These are phyloP conservation scores for Turritis glabra DNA, from an alignment of 345 rosid genomes.

Conservation along the genomic window DNA sequence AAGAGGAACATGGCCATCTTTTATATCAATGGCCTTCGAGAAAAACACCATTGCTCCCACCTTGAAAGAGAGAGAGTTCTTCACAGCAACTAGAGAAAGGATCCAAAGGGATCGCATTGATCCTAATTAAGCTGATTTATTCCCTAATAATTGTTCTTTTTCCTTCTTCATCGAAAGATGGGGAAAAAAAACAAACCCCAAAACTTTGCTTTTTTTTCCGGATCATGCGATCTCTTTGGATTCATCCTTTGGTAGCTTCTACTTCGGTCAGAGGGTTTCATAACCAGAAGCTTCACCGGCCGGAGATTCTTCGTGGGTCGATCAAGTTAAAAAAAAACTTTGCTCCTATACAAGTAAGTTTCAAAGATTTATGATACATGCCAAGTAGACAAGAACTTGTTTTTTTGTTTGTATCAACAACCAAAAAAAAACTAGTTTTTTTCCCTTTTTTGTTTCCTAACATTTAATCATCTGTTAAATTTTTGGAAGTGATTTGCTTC, in stretches of 20 bases:
- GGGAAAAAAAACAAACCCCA: not conserved
- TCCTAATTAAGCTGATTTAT: constrained; percentile 49
- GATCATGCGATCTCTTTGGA: constrained; percentile 97
- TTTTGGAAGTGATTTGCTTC: not conserved
- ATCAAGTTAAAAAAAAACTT: not conserved
- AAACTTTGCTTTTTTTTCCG: constrained; percentile 37
- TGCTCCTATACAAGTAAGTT: constrained; percentile 33
- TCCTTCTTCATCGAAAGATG: constrained; percentile 8
- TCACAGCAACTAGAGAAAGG: constrained; percentile 74
- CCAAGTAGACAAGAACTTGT: not conserved
- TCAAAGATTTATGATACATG: constrained; percentile 23
- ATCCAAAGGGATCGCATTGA: constrained; percentile 99
- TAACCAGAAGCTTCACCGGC: constrained; percentile 17
- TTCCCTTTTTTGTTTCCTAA: not conserved
- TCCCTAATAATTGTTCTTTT: not conserved
- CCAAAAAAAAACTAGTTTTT: not conserved
- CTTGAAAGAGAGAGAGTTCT: constrained; percentile 24
- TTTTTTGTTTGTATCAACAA: too few relatives aligned
- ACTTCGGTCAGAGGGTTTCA: constrained; percentile 8
- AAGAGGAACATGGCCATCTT: constrained; percentile 46
- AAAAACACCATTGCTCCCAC: constrained; percentile 45
- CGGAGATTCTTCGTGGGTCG: constrained; percentile 23
- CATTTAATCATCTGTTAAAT: not conserved
- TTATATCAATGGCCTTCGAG: constrained; percentile 44
- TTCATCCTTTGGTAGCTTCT: constrained; percentile 74